A percentile compares a stretch with the other conserved stretches of the same genome.
Conservation (phyloP, 2,329 filamentous ascomycete genomes). For the Aspergillus sergii region DNA sequence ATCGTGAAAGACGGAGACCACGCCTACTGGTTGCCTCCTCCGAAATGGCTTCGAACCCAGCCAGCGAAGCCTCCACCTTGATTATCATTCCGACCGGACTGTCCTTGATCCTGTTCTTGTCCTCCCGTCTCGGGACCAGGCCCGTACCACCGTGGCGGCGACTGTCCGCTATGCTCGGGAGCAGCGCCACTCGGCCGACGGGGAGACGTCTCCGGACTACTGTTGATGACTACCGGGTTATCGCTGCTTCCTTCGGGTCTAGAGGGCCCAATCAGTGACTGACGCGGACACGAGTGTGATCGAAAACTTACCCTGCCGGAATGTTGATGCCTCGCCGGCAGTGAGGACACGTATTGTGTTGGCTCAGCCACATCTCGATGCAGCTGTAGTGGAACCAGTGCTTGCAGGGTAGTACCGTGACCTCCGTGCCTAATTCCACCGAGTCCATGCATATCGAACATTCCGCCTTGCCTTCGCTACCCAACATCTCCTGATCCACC, state of each 20-base stretch:
- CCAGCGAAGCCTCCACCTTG: slow-evolving; percentile 20
- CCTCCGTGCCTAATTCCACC: slow-evolving; percentile 71
- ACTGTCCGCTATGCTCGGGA: slow-evolving; percentile 1
- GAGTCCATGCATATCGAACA: slow-evolving; percentile 96
- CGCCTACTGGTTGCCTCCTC: slow-evolving; percentile 15
- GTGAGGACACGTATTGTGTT: slow-evolving; percentile 87
- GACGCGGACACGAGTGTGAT: not conserved
- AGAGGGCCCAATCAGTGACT: not conserved
- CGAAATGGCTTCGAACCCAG: slow-evolving; percentile 31
- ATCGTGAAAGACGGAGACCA: not conserved
- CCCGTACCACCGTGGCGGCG: not conserved
- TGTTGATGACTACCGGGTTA: slow-evolving; percentile 21
- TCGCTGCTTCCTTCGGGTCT: slow-evolving; percentile 19
- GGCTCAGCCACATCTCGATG: slow-evolving; percentile 78
- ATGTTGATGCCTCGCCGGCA: slow-evolving; percentile 45
- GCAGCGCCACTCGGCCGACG: slow-evolving; percentile 12
- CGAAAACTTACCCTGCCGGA: slow-evolving; percentile 25
- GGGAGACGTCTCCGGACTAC: slow-evolving; percentile 19
- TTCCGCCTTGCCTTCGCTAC: slow-evolving; percentile 68
- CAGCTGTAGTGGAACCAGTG: slow-evolving; percentile 93
- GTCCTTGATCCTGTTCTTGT: not conserved
- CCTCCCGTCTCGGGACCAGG: slow-evolving; percentile 1
- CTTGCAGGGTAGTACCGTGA: slow-evolving; percentile 78
- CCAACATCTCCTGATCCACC: slow-evolving; percentile 71
- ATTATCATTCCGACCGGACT: not conserved